These are phyloP conservation scores for Phytophthora gonapodyides DNA, from an alignment of 352 stramenopile species.

Conservation along the genomic window DNA sequence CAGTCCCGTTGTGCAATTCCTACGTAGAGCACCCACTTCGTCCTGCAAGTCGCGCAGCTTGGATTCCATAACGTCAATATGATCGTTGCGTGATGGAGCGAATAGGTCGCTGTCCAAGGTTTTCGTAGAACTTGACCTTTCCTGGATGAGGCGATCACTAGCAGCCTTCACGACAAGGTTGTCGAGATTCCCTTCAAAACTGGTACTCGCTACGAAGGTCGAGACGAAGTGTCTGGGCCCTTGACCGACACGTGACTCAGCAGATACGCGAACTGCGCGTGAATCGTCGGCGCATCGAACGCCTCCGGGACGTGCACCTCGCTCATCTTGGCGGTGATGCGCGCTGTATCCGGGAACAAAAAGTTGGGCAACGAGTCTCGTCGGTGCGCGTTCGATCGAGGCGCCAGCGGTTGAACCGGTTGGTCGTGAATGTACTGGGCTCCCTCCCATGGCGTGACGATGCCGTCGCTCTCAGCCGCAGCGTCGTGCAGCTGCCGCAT, in stretches of 20 bases:
- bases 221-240: slow-evolving; percentile 2
- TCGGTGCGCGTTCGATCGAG: slow-evolving; percentile 45
- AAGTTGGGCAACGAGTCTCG: slow-evolving; percentile 67
- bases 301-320: slow-evolving; percentile 46
- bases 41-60: no score
- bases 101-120: no score
- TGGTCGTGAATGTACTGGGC: slow-evolving; percentile 32
- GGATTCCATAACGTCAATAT: no score
- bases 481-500: slow-evolving; percentile 82
- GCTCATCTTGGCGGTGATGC: slow-evolving; percentile 64
- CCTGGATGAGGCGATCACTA: no score
- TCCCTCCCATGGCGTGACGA: slow-evolving; percentile 62
- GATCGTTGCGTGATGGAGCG: no score
- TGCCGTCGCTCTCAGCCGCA: slow-evolving; percentile 61
- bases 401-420: slow-evolving; percentile 41
- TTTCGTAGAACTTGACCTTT: no score
- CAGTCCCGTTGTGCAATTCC: background rate
- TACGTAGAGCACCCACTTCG: background rate
- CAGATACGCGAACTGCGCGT: slow-evolving; percentile 49
- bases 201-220: background rate
- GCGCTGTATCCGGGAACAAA: slow-evolving; percentile 68
- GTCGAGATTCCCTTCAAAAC: no score
- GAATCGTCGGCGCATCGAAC: slow-evolving; percentile 62
- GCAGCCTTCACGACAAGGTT: no score
- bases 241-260: slow-evolving; percentile 26